These are phyloP conservation scores for Aspergillus aculeatus DNA, from an alignment of 2,329 filamentous ascomycete genomes.

Conservation along the genomic window DNA sequence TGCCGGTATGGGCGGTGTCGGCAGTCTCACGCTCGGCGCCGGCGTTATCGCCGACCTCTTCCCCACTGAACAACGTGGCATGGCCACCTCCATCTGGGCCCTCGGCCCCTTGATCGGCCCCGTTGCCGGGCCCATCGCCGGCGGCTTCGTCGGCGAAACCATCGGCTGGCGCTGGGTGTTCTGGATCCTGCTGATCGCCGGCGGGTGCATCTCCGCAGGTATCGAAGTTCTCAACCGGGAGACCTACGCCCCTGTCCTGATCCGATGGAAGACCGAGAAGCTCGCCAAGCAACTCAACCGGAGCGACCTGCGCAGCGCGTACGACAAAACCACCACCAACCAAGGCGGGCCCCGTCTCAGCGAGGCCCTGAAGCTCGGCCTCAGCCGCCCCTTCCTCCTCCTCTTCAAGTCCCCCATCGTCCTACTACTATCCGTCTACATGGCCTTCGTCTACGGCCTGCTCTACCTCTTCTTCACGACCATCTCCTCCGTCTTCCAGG, in stretches of 20 bases:
- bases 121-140: slow-evolving; percentile 35
- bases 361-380: slow-evolving; percentile 42
- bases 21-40: slow-evolving; percentile 43
- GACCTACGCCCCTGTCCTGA: slow-evolving; percentile 28
- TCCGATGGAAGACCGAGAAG: slow-evolving; percentile 25
- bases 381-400: slow-evolving; percentile 51
- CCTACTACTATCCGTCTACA: slow-evolving; percentile 51
- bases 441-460: slow-evolving; percentile 54
- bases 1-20: slow-evolving; percentile 46
- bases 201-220: slow-evolving; percentile 29
- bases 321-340: slow-evolving; percentile 13
- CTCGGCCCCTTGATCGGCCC: slow-evolving; percentile 38
- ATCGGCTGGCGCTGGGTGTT: slow-evolving; percentile 51
- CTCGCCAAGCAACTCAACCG: slow-evolving; percentile 23
- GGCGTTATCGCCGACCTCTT: slow-evolving; percentile 50
- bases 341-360: slow-evolving; percentile 23
- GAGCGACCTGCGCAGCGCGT: slow-evolving; percentile 25
- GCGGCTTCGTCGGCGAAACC: slow-evolving; percentile 42
- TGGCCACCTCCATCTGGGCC: slow-evolving; percentile 45
- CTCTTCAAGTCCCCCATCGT: slow-evolving; percentile 55
- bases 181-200: slow-evolving; percentile 44
- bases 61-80: slow-evolving; percentile 42
- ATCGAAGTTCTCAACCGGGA: slow-evolving; percentile 25
- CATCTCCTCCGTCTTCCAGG: slow-evolving; percentile 51
- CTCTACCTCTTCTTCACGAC: slow-evolving; percentile 57